Conservation (phyloP, 306 rosid genomes). For the Cucurbita maxima region DNA sequence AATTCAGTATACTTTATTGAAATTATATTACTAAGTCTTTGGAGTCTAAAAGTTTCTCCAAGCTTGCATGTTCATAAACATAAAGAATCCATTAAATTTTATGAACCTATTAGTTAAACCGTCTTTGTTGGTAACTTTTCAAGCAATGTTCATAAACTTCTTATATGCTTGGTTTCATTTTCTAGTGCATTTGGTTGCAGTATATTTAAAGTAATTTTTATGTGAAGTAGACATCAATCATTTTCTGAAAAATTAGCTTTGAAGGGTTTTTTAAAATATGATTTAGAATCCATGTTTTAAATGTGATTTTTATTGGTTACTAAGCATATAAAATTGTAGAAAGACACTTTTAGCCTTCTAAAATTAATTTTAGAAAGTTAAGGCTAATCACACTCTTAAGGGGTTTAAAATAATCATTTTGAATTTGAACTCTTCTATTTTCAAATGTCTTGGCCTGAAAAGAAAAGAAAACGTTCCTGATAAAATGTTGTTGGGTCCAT, state of each 20-base stretch:
- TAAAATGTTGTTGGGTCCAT: not conserved
- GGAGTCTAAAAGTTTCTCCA: not conserved
- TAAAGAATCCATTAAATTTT: not conserved
- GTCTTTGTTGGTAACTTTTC: not conserved
- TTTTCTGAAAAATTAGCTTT: too few species aligned
- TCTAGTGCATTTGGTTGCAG: not conserved
- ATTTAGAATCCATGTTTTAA: too few species aligned
- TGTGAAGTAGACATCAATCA: too few species aligned
- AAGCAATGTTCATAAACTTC: too few species aligned
- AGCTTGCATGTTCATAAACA: not conserved
- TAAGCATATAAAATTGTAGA: too few species aligned
- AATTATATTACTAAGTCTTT: not conserved
- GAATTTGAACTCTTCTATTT: not conserved
- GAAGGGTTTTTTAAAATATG: too few species aligned
- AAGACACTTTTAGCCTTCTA: too few species aligned
- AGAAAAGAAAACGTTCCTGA: not conserved
- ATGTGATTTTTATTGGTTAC: too few species aligned
- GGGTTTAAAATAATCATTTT: not conserved
- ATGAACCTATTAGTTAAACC: not conserved
- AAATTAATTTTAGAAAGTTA: too few species aligned
- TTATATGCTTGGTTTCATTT: too few species aligned
- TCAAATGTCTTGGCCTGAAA: not conserved
- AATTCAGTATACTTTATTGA: not conserved
- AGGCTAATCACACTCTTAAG: too few species aligned
- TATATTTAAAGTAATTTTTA: not conserved